Evolutionary conservation across 257 asterid genomes (phyloP).

Genomic region (Verbena officinalis): DNA sequence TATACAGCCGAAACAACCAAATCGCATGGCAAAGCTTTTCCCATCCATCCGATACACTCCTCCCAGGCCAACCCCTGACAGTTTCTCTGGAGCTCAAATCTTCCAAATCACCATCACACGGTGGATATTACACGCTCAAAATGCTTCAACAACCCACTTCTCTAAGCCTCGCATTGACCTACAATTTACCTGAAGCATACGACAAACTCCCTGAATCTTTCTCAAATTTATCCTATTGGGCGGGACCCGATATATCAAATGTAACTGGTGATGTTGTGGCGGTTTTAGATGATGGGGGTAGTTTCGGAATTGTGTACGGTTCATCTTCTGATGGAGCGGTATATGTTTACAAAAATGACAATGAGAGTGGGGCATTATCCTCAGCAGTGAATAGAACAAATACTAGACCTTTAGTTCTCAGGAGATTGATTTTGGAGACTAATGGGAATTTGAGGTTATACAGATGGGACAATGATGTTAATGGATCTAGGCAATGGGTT

Average conservation of each 20-base stretch:
- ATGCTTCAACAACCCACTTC: constrained; percentile 86
- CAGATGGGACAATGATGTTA: constrained; percentile 78
- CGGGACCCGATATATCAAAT: constrained; percentile 82
- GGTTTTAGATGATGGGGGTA: constrained; percentile 63
- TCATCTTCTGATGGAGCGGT: constrained; percentile 76
- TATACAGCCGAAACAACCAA: constrained; percentile 40
- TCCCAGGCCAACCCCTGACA: constrained; percentile 79
- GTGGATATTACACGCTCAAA: constrained; percentile 75
- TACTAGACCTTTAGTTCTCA: constrained; percentile 36
- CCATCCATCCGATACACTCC: constrained; percentile 81
- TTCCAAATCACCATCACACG: constrained; percentile 44
- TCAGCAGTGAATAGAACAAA: constrained; percentile 51
- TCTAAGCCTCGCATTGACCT: constrained; percentile 67
- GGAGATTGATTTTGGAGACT: constrained; percentile 63
- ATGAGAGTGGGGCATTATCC: constrained; percentile 53
- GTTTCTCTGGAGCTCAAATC: constrained; percentile 65
- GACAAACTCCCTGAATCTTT: constrained; percentile 39
- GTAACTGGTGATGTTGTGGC: constrained; percentile 81
- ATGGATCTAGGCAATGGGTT: constrained; percentile 85
- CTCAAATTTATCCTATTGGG: constrained; percentile 74
- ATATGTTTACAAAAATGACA: constrained; percentile 73
- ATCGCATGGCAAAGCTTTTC: constrained; percentile 79
- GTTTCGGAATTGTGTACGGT: constrained; percentile 78
- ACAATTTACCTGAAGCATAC: constrained; percentile 52
- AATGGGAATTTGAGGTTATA: constrained; percentile 81